Conservation (phyloP, 169 alveolate genomes). For the Plasmodium gonderi region DNA sequence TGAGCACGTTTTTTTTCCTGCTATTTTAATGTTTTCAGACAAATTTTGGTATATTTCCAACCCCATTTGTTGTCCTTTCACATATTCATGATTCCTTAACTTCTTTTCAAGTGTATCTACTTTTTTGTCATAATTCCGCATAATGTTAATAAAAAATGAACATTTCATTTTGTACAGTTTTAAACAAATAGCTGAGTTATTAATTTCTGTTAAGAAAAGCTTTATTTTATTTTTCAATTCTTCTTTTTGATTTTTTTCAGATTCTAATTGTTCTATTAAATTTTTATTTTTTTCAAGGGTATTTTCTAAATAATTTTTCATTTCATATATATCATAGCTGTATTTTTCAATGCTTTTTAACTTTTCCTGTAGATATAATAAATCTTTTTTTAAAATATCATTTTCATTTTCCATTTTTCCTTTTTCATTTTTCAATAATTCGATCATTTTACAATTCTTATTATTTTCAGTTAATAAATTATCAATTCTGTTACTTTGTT, state of each 20-base stretch:
- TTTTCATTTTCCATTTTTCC: conserved; percentile 57
- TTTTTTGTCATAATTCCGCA: conserved; percentile 38
- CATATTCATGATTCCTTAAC: conserved; percentile 7
- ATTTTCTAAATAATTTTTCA: conserved; percentile 39
- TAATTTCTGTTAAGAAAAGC: conserved; percentile 12
- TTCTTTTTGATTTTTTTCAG: conserved; percentile 64
- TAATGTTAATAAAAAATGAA: conserved; percentile 30
- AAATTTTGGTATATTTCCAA: not conserved
- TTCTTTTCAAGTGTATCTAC: conserved; percentile 13
- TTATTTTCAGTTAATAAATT: conserved; percentile 19
- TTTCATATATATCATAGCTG: conserved; percentile 74
- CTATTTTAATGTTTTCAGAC: not conserved
- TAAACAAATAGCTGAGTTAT: conserved; percentile 29
- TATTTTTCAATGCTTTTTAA: conserved; percentile 58
- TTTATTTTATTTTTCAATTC: conserved; percentile 29
- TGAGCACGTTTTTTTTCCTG: too few species aligned
- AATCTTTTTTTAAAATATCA: conserved; percentile 49
- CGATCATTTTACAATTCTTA: conserved; percentile 37
- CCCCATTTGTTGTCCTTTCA: not conserved
- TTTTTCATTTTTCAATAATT: conserved; percentile 43
- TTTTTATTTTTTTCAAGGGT: conserved; percentile 37
- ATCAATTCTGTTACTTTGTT: conserved; percentile 32
- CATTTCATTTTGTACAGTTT: conserved; percentile 63
- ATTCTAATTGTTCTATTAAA: conserved; percentile 40
- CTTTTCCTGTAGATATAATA: conserved; percentile 22